Evolutionary conservation across 441 rosid genomes (phyloP), one percentile per base, ranked within the genome.

Genomic region (Gossypium schwendimanii): DNA sequence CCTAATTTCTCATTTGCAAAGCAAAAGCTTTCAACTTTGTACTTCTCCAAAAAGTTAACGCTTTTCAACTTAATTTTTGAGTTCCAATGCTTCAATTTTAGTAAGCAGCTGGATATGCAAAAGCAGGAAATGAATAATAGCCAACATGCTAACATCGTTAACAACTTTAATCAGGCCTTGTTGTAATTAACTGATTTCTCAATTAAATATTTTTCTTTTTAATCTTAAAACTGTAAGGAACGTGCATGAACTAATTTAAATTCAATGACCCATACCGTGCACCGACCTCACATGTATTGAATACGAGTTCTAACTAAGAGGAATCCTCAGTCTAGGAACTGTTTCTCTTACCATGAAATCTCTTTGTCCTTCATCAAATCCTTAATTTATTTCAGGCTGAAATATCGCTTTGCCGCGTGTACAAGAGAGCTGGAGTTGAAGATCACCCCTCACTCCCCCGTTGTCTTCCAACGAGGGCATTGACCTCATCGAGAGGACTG

Each of bases 381-480:
- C 20, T 36, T 17, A 2, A 4, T 12, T 58, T 11, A n/a, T 44
- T 47, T 57, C 49, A 95, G 99, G 87, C 88, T 7, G 99, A 95
- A 82, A 95, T 90, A 78, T 95, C 99, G 0, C 87, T 95, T 58
- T 95, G 99, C 71, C 92, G 98, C 10, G 99, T 95, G 24, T 93
- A 95, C 88, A 95, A 93, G 79, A 83, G 99, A 76, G 84, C 95
- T 44, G 98, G 99, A 73, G 97, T 95, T 3, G 99, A 93, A 77
- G 99, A 93, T 77, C 92, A 89, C 69, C 96, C 96, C 4, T 90
- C 97, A 1, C 85, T 95, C n/a, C 96, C 94, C 4, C 98, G 97
- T 20, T 83, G 87, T 2, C 82, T 84, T 72, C 87, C 88, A 3
- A 82, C 89, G 6, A 81, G 81, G 26, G 76, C 84, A 52, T 80